Percentiles rank a stretch among this genome's conserved stretches.
These are phyloP conservation scores for Trichoderma atroviride DNA, from an alignment of 2,329 filamentous ascomycete species.

Conservation along the genomic window DNA sequence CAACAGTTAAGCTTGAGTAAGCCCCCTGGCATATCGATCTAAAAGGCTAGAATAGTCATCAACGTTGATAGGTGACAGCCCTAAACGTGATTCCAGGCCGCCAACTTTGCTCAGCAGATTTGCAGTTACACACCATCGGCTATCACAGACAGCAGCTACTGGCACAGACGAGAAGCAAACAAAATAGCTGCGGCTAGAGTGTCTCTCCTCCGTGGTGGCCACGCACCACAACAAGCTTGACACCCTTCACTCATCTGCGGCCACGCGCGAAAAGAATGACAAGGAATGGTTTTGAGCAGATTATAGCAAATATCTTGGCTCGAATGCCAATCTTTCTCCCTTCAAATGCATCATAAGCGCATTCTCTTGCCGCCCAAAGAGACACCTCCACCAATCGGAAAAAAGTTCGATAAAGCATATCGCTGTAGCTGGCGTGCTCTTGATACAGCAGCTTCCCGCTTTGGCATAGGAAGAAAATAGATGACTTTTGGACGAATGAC, in stretches of 20 bases:
- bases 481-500: not conserved
- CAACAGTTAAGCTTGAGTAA: not conserved
- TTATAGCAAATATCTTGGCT: not conserved
- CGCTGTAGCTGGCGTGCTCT: not conserved
- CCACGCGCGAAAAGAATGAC: not conserved
- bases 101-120: not conserved
- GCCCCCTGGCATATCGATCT: not conserved
- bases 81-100: not conserved
- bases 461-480: constrained; percentile 17
- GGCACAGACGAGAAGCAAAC: not conserved
- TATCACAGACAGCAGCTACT: not conserved
- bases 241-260: not conserved
- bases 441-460: constrained; percentile 21
- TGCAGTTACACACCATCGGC: not conserved
- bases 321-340: not conserved
- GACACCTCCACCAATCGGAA: constrained; percentile 6
- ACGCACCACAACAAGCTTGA: not conserved
- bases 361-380: not conserved
- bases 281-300: not conserved
- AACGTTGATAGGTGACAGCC: too few relatives aligned
- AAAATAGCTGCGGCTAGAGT: not conserved
- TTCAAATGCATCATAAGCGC: not conserved
- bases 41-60: not conserved
- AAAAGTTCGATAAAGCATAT: not conserved
- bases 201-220: not conserved